Evolutionary conservation across 1,284 basidiomycete genomes (phyloP), one percentile per base, ranked within the genome.

Genomic region (Papiliotrema nemorosa): DNA sequence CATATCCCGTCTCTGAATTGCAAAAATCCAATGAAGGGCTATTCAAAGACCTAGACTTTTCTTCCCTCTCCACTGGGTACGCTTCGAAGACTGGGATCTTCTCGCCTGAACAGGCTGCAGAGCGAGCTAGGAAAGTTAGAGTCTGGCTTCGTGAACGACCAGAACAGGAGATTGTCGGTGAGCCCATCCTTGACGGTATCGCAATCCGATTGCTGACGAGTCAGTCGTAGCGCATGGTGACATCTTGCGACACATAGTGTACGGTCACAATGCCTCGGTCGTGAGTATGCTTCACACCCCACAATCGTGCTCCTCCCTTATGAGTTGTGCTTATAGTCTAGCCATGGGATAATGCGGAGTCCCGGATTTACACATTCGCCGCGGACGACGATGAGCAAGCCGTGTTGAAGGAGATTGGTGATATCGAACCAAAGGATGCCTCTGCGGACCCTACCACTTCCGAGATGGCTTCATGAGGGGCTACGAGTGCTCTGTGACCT

Each of bases 211-310:
- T 21, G 27, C 44, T 47, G 38, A 45, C 31, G 26, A 6, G 16
- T n/a, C 46, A 62, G 66, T 76, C 31, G 73, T 75, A 5, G 72
- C 74, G 5, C 75, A 76, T 53, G 73, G 75, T 1, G 74, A 75
- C 47, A 71, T 76, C 22, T 50, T 76, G 26, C 57, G 74, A 31
- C 58, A 61, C 52, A 56, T 76, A 27, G 67, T 63, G 1, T 67
- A 73, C 33, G 65, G 68, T 0, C 24, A 65, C 22, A 58, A 67
- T 45, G 62, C 60, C 3, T 49, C 50, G 2, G 50, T 64, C 41
- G 68, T 68, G 51, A 60, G 69, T 54, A 12, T 24, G 22, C 14
- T 20, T 14, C 24, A 12, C 12, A 13, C 20, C 27, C 31, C 44
- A 16, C 13, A 22, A 29, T 38, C 34, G 10, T 34, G 10, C 25